phyloP scores from a whole-genome alignment of 306 rosid genomes.

The Castanea crenata region DNA sequence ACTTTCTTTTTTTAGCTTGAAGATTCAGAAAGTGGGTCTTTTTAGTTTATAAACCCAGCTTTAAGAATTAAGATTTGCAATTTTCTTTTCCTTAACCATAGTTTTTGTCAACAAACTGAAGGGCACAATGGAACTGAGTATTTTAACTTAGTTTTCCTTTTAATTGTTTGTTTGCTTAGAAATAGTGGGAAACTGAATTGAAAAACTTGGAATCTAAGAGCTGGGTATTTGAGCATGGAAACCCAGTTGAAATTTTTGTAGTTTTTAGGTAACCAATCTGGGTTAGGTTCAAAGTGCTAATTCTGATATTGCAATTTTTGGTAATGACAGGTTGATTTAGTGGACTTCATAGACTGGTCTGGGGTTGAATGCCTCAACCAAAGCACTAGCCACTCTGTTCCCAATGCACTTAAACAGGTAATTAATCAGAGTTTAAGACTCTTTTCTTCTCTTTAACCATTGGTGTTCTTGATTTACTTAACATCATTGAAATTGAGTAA shows the following conservation, averaged over 20 bases:
- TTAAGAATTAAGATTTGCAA: background rate
- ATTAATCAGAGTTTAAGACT: background rate
- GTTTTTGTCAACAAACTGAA: background rate
- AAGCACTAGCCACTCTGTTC: conserved; percentile 60
- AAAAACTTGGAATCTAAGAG: background rate
- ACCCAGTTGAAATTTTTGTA: conserved; percentile 7
- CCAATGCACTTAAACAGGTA: conserved; percentile 83
- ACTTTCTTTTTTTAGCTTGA: too few relatives aligned
- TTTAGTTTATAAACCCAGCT: background rate
- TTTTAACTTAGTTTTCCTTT: background rate
- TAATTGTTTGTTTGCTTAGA: background rate
- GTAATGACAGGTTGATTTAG: conserved; percentile 73
- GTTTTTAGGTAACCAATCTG: background rate
- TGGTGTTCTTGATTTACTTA: background rate
- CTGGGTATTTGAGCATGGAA: background rate
- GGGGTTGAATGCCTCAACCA: conserved; percentile 95
- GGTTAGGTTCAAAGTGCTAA: background rate
- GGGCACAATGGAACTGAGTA: background rate
- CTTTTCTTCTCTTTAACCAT: background rate
- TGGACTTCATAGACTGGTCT: conserved; percentile 94
- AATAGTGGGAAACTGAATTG: background rate
- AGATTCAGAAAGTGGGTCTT: background rate
- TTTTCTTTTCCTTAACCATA: background rate
- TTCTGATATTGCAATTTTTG: conserved; percentile 18
- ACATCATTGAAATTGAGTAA: background rate